A percentile compares a stretch with the other conserved stretches of the same genome.
These are phyloP conservation scores for Pythium folliculosum DNA, from an alignment of 352 stramenopile species.

Conservation along the genomic window DNA sequence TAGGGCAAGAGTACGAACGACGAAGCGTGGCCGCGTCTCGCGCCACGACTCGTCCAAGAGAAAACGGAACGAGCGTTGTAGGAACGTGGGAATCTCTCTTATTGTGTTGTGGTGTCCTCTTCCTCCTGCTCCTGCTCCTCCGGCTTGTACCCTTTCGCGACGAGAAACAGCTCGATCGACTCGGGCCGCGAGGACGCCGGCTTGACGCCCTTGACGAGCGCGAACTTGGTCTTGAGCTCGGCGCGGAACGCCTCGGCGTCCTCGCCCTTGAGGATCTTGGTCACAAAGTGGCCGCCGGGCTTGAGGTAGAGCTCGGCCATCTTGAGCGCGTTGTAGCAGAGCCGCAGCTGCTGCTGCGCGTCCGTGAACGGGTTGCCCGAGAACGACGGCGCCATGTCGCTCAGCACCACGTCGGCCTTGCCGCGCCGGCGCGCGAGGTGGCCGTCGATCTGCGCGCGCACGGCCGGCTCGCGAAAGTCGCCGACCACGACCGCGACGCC, in stretches of 20 bases:
- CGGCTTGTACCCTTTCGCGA: slow-evolving; percentile 70
- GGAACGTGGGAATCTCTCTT: neutral
- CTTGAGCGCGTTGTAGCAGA: slow-evolving; percentile 84
- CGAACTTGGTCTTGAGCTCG: slow-evolving; percentile 75
- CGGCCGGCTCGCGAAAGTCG: slow-evolving; percentile 69
- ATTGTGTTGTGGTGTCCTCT: neutral
- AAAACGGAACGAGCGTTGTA: neutral
- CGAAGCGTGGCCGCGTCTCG: neutral
- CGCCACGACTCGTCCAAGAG: neutral
- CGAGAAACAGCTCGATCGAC: slow-evolving; percentile 85
- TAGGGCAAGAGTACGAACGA: neutral
- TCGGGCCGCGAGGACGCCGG: slow-evolving; percentile 74
- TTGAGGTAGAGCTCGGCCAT: slow-evolving; percentile 84
- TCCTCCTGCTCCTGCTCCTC: neutral
- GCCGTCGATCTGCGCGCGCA: slow-evolving; percentile 58
- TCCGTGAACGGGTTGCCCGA: slow-evolving; percentile 76
- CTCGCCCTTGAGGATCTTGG: slow-evolving; percentile 82
- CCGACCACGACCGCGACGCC: slow-evolving; percentile 72
- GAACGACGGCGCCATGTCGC: slow-evolving; percentile 89
- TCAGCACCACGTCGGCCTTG: slow-evolving; percentile 78
- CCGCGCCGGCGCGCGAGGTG: slow-evolving; percentile 38
- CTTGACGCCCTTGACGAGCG: slow-evolving; percentile 78
- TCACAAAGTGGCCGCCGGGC: slow-evolving; percentile 75
- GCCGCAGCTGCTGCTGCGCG: slow-evolving; percentile 75
- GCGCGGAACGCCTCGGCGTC: slow-evolving; percentile 74